Conservation (phyloP, 2,329 filamentous ascomycete species). For the Esteya vermicola region DNA sequence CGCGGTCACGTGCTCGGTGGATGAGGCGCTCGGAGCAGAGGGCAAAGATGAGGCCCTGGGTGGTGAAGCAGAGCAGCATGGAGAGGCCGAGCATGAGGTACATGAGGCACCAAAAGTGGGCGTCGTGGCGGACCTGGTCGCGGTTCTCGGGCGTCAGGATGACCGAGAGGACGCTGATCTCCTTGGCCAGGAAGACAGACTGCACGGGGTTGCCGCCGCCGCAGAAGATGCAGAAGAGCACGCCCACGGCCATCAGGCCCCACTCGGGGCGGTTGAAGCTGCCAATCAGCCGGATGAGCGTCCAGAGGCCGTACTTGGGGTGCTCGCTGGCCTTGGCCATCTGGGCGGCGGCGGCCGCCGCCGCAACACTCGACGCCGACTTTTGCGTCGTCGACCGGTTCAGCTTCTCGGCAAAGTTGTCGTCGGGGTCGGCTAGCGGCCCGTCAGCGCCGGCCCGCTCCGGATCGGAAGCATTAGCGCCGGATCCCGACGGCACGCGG, state of each 20-base stretch:
- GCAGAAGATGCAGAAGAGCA: conserved; percentile 61
- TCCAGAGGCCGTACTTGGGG: conserved; percentile 52
- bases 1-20: conserved; percentile 64
- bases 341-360: conserved; percentile 30
- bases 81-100: conserved; percentile 71
- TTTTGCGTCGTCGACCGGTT: conserved; percentile 39
- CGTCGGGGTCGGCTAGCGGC: conserved; percentile 36
- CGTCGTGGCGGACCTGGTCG: conserved; percentile 47
- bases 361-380: conserved; percentile 55
- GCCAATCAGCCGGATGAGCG: conserved; percentile 63
- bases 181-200: conserved; percentile 78
- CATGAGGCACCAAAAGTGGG: conserved; percentile 81
- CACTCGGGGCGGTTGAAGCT: conserved; percentile 67
- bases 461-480: no score
- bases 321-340: conserved; percentile 13
- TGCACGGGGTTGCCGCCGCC: conserved; percentile 54
- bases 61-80: conserved; percentile 52
- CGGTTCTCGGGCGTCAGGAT: conserved; percentile 27
- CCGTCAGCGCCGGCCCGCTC: background rate
- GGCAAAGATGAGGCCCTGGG: conserved; percentile 64
- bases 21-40: conserved; percentile 77
- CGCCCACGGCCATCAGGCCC: conserved; percentile 56
- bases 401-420: conserved; percentile 44
- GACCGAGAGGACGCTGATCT: conserved; percentile 46
- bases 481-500: no score